phyloP scores from a whole-genome alignment of 345 rosid genomes.

The Abelmoschus esculentus region DNA sequence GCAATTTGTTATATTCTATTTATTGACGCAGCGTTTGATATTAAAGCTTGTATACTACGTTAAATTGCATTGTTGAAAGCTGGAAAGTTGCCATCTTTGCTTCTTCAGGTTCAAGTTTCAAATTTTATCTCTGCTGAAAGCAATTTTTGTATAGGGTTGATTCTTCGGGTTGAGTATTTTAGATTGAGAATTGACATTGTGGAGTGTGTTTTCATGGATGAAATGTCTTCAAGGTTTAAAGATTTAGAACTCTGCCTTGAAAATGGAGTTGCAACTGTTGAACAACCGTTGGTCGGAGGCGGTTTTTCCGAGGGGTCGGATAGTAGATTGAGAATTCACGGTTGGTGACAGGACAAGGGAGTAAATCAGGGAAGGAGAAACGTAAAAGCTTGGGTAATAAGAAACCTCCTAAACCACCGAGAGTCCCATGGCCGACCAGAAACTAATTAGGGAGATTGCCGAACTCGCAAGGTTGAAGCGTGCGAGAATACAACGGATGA shows the following conservation, averaged over 20 bases:
- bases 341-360: slow-evolving; percentile 18
- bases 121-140: slow-evolving; percentile 10
- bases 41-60: neutral
- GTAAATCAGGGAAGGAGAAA: slow-evolving; percentile 37
- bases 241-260: slow-evolving; percentile 67
- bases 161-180: too few relatives aligned
- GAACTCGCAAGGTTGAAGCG: slow-evolving; percentile 87
- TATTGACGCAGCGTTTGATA: neutral
- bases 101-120: neutral
- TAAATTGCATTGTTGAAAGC: slow-evolving; percentile 8
- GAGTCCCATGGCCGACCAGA: slow-evolving; percentile 80
- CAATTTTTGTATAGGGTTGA: slow-evolving; percentile 15
- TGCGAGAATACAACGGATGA: slow-evolving; percentile 74
- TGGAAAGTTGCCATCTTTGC: slow-evolving; percentile 9
- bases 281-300: neutral
- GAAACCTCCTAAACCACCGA: slow-evolving; percentile 67
- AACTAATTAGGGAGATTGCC: slow-evolving; percentile 67
- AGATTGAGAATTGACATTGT: slow-evolving; percentile 3
- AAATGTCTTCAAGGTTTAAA: slow-evolving; percentile 21
- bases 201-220: slow-evolving; percentile 26
- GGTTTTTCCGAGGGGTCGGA: neutral
- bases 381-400: slow-evolving; percentile 47
- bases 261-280: slow-evolving; percentile 34
- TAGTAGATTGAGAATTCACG: slow-evolving; percentile 1
- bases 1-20: neutral